These are phyloP conservation scores for Lyophyllum atratum DNA, from an alignment of 768 basidiomycete species.

Conservation along the genomic window DNA sequence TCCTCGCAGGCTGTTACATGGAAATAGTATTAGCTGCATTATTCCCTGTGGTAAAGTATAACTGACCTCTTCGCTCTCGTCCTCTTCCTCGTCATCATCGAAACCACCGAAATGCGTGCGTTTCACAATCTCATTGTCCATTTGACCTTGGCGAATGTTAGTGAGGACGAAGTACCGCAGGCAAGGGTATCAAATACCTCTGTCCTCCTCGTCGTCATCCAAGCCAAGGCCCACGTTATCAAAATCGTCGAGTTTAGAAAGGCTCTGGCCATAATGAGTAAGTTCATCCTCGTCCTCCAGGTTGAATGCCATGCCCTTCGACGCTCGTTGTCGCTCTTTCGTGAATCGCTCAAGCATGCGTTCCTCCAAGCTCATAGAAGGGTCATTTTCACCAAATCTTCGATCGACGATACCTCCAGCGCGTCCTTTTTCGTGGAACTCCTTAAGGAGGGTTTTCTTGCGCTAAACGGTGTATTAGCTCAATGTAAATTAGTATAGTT, in stretches of 20 bases:
- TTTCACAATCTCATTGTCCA: conserved; percentile 67
- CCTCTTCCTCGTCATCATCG: conserved; percentile 63
- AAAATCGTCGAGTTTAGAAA: conserved; percentile 85
- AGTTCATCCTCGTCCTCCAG: conserved; percentile 90
- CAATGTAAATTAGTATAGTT: neutral
- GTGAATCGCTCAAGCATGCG: conserved; percentile 98
- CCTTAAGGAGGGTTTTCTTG: conserved; percentile 85
- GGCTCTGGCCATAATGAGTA: conserved; percentile 88
- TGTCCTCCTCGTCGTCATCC: conserved; percentile 56
- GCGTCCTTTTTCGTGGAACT: conserved; percentile 78
- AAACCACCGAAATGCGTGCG: conserved; percentile 87
- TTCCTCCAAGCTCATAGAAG: conserved; percentile 91
- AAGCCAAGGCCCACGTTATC: conserved; percentile 66
- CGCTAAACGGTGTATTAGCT: conserved; percentile 48
- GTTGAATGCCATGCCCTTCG: conserved; percentile 81
- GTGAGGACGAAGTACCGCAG: neutral
- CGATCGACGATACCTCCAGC: conserved; percentile 91
- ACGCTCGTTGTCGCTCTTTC: conserved; percentile 77
- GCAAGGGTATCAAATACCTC: conserved; percentile 32
- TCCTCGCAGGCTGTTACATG: conserved; percentile 63
- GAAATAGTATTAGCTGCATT: neutral
- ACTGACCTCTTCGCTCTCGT: conserved; percentile 48
- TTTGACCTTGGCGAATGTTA: conserved; percentile 49
- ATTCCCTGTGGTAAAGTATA: neutral
- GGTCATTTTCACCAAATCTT: conserved; percentile 95